Evolutionary conservation across 371 early-diverging fungal species (phyloP), one percentile per base, ranked within the genome.

Genomic region (Umbelopsis sp.): DNA sequence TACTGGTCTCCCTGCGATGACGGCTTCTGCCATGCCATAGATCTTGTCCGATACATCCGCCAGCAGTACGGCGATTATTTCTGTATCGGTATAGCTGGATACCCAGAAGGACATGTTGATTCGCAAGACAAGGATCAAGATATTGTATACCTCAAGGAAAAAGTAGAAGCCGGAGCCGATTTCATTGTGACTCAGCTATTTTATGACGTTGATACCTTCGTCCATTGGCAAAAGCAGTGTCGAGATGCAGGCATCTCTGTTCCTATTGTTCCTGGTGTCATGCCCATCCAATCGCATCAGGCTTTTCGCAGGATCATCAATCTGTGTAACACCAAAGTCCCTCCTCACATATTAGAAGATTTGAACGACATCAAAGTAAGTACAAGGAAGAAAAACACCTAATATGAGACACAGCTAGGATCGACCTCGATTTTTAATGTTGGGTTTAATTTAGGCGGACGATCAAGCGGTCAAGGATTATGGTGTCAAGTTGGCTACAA

Each of bases 101-200:
- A 97, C 77, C 98, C 98, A n/a, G 97, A 97, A 75, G 96, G 96
- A 35, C 96, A 97, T 70, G 80, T 89, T 41, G 97, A 96, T 70
- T 77, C 80, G 6, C 73, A 80, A 8, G 92, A 92, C 71, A 68
- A 69, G 22, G 71, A 63, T 0, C 65, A 74, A 35, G 84, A 83
- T 46, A 74, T 97, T 37, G 37, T 69, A 50, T 84, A 86, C 72
- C 85, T 98, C 35, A 92, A 93, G 68, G 89, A 84, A 32, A 98
- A 98, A 80, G 86, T 94, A 14, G 90, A 94, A 35, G 93, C 94
- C 6, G 98, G 98, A 12, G 97, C 97, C 0, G 96, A 98, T 75
- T 98, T 95, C 78, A 89, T 97, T 24, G 82, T 98, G 72, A 93
- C 99, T 20, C 99, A 98, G 76, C 80, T 97, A 50, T 97, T 97